These are phyloP conservation scores for Saccharomycopsis synnaedendra DNA, from an alignment of 805 yeast genomes.

Conservation along the genomic window DNA sequence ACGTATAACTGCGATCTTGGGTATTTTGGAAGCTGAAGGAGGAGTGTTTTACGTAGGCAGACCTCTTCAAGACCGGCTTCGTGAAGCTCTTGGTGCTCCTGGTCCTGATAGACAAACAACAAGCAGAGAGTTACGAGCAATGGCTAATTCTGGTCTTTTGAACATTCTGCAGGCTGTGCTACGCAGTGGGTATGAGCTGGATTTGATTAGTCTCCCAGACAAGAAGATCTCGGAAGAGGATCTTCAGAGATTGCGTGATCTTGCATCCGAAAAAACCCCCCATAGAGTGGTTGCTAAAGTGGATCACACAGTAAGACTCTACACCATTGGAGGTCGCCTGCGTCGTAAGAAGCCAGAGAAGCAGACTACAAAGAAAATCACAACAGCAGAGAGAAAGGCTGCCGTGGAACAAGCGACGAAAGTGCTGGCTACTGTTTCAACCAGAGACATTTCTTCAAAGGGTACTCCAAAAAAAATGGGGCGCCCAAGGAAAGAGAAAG, in stretches of 20 bases:
- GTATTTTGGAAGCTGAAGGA: constrained; percentile 1
- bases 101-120: no score
- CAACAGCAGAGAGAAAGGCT: not conserved
- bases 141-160: no score
- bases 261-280: not conserved
- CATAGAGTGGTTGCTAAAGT: not conserved
- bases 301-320: not conserved
- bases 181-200: not conserved
- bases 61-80: no score
- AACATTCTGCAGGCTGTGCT: no score
- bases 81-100: no score
- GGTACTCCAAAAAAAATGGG: not conserved
- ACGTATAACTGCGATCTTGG: constrained; percentile 1
- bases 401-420: not conserved
- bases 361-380: not conserved
- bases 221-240: not conserved
- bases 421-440: not conserved
- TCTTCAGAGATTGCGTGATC: not conserved
- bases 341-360: no score
- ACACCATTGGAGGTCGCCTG: not conserved
- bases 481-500: not conserved
- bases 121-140: no score
- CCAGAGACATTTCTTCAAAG: no score
- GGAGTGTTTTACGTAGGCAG: constrained; percentile 1
- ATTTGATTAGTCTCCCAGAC: not conserved